Percentiles rank a stretch among this genome's conserved stretches.
These are phyloP conservation scores for Anthostomella pinea DNA, from an alignment of 2,329 filamentous ascomycete genomes.

Conservation along the genomic window DNA sequence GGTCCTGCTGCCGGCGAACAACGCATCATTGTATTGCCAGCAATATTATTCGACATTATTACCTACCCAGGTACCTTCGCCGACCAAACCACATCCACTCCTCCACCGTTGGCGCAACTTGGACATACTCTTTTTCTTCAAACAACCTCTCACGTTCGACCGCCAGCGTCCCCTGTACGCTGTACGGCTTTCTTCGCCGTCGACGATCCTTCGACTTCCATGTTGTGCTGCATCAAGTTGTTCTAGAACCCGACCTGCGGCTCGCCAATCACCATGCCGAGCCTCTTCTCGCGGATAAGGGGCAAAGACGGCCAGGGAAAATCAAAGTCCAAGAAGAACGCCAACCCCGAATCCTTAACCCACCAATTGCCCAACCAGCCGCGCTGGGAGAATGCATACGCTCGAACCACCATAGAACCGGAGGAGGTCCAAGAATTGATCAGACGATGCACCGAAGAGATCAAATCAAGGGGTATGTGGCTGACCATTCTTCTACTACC, in stretches of 20 bases:
- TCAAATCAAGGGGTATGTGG: conserved; percentile 93
- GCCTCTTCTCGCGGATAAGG: conserved; percentile 66
- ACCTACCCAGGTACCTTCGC: too few species aligned
- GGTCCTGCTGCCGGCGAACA: conserved; percentile 14
- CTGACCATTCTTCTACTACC: too few species aligned
- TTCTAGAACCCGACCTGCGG: conserved; percentile 10
- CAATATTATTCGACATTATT: conserved; percentile 26
- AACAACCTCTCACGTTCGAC: conserved; percentile 19
- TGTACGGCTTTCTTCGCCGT: conserved; percentile 13
- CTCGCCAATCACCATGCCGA: conserved; percentile 46
- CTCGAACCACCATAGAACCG: conserved; percentile 75
- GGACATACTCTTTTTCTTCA: conserved; percentile 17
- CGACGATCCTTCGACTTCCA: conserved; percentile 11
- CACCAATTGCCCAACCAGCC: conserved; percentile 63
- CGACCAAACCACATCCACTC: too few species aligned
- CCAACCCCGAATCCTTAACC: conserved; percentile 47
- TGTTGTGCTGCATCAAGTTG: conserved; percentile 9
- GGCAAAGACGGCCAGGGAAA: conserved; percentile 65
- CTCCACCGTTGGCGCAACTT: conserved; percentile 21
- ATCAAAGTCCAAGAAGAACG: conserved; percentile 63
- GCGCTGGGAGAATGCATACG: conserved; percentile 85
- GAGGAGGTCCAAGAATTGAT: conserved; percentile 90
- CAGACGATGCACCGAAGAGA: conserved; percentile 79
- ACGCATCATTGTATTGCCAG: conserved; percentile 22
- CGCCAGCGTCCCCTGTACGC: conserved; percentile 13